Evolutionary conservation across 352 stramenopile genomes (phyloP), one percentile per base, ranked within the genome.

Genomic region (Pythium plurisporium): DNA sequence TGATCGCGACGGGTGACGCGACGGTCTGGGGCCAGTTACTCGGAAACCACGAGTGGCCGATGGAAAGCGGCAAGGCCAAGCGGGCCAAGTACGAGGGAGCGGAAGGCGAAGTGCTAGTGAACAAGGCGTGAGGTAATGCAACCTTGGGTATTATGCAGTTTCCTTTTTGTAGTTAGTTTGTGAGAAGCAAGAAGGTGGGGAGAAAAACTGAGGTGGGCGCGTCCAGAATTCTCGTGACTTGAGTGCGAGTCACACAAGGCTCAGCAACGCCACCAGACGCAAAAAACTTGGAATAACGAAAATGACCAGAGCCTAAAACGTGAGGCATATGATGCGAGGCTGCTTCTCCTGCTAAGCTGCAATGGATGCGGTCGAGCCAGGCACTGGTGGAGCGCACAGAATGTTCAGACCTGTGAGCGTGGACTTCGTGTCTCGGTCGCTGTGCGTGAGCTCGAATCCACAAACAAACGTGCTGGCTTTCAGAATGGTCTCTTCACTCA

Each of bases 21-120:
- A 91, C 81, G 5, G 47, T 88, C 9, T 94, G 83, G 83, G 83
- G 81, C 19, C 69, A 74, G 19, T 55, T 91, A 49, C 51, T 94
- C 5, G 52, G 65, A 37, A 62, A 76, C 15, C 74, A 91, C 34
- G 62, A 78, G 42, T 94, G 83, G 83, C 79, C 83, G 0, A 48
- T 70, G 14, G 55, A 34, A 19, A 20, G n/a, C 5, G 26, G 7
- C 51, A 36, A 36, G 7, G 7, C 11, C 20, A 31, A 46, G 40
- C n/a, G 27, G 20, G 49, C 29, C 27, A 37, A 33, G 0, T 37
- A 38, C 2, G 29, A 27, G 14, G 38, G 48, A 14, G 36, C 55
- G 36, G 51, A 48, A 38, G 53, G 61, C 36, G 26, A 50, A 12
- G 30, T 25, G 17, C 23, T 68, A 1, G 43, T 66, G 33, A 55